A percentile compares a stretch with the other conserved stretches of the same genome.
phyloP scores from a whole-genome alignment of 2,329 filamentous ascomycete species.

The Claviceps pazoutovae region DNA sequence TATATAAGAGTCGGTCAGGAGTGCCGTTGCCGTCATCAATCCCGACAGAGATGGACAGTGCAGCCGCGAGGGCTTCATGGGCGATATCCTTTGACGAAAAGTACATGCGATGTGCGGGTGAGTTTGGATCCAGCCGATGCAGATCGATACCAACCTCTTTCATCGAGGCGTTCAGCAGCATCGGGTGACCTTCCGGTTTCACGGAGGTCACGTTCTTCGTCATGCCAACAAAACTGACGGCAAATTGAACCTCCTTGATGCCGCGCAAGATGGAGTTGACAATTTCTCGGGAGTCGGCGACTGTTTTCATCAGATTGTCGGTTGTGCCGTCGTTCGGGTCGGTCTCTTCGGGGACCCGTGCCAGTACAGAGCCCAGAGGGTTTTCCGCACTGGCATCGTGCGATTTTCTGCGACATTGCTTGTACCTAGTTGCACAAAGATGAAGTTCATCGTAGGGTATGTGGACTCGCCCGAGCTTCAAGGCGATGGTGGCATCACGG shows the following conservation, averaged over 20 bases:
- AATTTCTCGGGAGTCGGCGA: constrained; percentile 88
- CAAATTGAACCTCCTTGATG: constrained; percentile 93
- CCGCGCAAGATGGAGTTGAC: constrained; percentile 78
- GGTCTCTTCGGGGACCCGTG: constrained; percentile 61
- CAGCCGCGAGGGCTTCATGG: constrained; percentile 84
- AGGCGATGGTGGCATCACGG: constrained; percentile 73
- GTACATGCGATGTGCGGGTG: constrained; percentile 95
- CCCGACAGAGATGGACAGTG: constrained; percentile 81
- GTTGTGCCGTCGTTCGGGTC: constrained; percentile 51
- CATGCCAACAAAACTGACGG: constrained; percentile 77
- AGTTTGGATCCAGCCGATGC: constrained; percentile 79
- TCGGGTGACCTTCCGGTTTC: constrained; percentile 51
- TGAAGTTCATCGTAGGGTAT: constrained; percentile 79
- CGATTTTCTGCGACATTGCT: constrained; percentile 26
- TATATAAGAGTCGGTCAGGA: constrained; percentile 76
- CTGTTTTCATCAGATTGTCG: constrained; percentile 61
- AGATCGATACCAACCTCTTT: constrained; percentile 93
- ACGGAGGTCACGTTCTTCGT: constrained; percentile 64
- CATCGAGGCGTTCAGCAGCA: constrained; percentile 79
- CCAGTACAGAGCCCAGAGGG: constrained; percentile 49
- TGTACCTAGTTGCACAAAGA: constrained; percentile 44
- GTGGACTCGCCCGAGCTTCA: constrained; percentile 84
- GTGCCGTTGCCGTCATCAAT: constrained; percentile 81
- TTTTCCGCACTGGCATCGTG: constrained; percentile 24
- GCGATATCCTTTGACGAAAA: constrained; percentile 86